Evolutionary conservation across 2,329 filamentous ascomycete species (phyloP).

Genomic region (Neopestalotiopsis rosae): DNA sequence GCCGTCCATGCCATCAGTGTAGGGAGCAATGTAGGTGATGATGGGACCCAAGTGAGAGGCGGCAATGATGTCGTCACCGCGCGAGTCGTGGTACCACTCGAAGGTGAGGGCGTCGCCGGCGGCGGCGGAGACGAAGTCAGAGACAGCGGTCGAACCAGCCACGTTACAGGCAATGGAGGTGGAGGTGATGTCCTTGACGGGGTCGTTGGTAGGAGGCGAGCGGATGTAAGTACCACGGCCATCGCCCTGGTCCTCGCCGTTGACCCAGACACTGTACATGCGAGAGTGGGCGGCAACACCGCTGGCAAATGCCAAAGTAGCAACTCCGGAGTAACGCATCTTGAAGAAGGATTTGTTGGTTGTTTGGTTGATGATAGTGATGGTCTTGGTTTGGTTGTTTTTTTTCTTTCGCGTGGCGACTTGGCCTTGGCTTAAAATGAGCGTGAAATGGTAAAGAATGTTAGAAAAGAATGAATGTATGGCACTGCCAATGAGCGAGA

Average conservation of each 20-base stretch:
- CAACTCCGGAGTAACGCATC: constrained; percentile 39
- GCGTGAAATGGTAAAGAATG: constrained; percentile 12
- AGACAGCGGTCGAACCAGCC: constrained; percentile 41
- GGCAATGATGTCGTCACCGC: constrained; percentile 58
- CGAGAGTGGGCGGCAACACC: constrained; percentile 50
- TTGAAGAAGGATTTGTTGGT: constrained; percentile 29
- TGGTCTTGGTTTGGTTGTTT: background rate
- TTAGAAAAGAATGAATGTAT: constrained; percentile 19
- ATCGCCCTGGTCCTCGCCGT: constrained; percentile 49
- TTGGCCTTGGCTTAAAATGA: constrained; percentile 9
- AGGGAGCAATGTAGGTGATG: constrained; percentile 56
- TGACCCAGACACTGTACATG: constrained; percentile 53
- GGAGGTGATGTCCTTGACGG: constrained; percentile 49
- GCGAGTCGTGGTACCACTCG: constrained; percentile 58
- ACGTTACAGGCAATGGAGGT: constrained; percentile 51
- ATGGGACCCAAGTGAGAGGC: constrained; percentile 58
- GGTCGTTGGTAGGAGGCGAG: constrained; percentile 48
- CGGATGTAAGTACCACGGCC: constrained; percentile 49
- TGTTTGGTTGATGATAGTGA: background rate
- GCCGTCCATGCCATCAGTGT: constrained; percentile 44
- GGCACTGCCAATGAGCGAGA: constrained; percentile 18
- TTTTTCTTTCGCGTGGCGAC: background rate
- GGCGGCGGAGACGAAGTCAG: constrained; percentile 46
- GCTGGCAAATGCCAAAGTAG: constrained; percentile 39
- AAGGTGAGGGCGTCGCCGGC: constrained; percentile 53